Conservation (phyloP, 2,329 filamentous ascomycete genomes). For the Microcera coccophila region DNA sequence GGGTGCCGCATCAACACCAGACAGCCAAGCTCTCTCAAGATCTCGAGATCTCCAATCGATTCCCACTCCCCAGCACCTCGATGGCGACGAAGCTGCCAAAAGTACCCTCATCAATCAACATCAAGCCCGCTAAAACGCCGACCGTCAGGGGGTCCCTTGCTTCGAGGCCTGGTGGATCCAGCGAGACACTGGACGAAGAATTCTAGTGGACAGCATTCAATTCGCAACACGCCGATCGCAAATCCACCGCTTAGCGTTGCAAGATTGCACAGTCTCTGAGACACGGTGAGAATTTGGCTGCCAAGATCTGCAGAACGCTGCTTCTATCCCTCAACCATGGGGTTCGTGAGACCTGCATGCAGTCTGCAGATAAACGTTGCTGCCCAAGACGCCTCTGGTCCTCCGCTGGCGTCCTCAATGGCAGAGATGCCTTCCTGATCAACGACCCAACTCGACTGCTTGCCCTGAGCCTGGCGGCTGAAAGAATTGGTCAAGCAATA, state of each 20-base stretch:
- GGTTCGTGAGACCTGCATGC: too few species aligned
- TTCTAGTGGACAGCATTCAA: background rate
- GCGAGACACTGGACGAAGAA: background rate
- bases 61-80: background rate
- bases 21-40: too few species aligned
- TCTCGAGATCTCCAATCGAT: background rate
- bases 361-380: background rate
- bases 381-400: background rate
- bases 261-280: slow-evolving; percentile 1
- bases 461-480: background rate
- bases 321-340: too few species aligned
- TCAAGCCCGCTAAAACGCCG: background rate
- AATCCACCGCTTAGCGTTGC: background rate
- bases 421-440: too few species aligned
- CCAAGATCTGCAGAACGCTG: slow-evolving; percentile 1
- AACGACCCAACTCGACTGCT: background rate
- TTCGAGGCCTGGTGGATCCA: background rate
- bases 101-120: too few species aligned
- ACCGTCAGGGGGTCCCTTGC: background rate
- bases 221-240: background rate
- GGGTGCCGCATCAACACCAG: too few species aligned
- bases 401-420: background rate
- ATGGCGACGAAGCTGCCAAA: background rate
- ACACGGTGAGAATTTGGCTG: slow-evolving; percentile 10
- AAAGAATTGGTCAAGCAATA: too few species aligned